A percentile compares a stretch with the other conserved stretches of the same genome.
Evolutionary conservation across 768 basidiomycete species (phyloP).

Genomic region (Cubamyces sp.): DNA sequence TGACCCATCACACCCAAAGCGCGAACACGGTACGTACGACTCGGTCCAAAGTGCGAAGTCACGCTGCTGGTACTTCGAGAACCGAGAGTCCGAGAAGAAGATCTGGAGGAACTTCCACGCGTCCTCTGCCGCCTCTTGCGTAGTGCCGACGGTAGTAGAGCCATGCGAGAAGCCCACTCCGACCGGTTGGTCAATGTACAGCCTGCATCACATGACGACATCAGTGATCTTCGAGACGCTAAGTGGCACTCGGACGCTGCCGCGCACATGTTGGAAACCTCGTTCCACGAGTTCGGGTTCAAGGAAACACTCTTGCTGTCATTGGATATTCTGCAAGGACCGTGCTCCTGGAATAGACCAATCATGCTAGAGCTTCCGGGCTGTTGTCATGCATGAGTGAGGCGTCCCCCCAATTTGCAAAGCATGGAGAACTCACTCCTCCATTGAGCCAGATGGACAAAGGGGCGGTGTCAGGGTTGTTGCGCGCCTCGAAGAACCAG

Average conservation of each 20-base stretch:
- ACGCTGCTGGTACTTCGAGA: slow-evolving; percentile 48
- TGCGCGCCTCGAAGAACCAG: slow-evolving; percentile 72
- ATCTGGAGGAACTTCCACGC: slow-evolving; percentile 69
- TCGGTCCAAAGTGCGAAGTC: slow-evolving; percentile 68
- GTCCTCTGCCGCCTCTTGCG: slow-evolving; percentile 56
- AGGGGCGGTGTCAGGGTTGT: slow-evolving; percentile 62
- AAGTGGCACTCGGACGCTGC: neutral
- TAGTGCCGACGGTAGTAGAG: slow-evolving; percentile 50
- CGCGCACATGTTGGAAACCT: slow-evolving; percentile 49
- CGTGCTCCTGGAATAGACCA: slow-evolving; percentile 47
- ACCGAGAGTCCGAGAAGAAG: slow-evolving; percentile 58
- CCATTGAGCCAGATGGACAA: slow-evolving; percentile 72
- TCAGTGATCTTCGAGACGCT: neutral
- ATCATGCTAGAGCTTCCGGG: slow-evolving; percentile 46
- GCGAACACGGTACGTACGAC: slow-evolving; percentile 39
- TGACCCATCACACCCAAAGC: neutral
- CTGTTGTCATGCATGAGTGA: slow-evolving; percentile 20
- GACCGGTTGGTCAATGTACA: slow-evolving; percentile 68
- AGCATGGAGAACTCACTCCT: slow-evolving; percentile 34
- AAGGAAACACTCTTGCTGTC: slow-evolving; percentile 50
- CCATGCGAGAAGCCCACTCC: slow-evolving; percentile 69
- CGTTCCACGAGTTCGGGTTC: slow-evolving; percentile 65
- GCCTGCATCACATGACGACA: slow-evolving; percentile 23
- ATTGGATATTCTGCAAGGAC: slow-evolving; percentile 50
- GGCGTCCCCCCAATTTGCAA: neutral